Evolutionary conservation across 1,284 basidiomycete genomes (phyloP), one percentile per base, ranked within the genome.

Genomic region (Waitea zeae): DNA sequence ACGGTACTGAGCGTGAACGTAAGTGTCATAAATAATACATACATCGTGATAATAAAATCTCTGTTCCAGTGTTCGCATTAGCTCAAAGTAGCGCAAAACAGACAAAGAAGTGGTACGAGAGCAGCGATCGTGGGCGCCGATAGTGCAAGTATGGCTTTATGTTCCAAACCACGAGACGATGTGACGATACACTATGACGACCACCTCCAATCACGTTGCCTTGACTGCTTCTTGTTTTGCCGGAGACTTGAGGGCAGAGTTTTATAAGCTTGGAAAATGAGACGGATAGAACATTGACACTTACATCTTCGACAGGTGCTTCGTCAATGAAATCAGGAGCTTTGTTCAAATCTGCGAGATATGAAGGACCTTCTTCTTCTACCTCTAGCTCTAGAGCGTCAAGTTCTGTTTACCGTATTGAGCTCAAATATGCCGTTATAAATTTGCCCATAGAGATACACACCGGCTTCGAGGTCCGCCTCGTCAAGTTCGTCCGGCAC

Each of bases 401-500:
- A 13, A 95, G 64, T 58, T 95, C 89, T 92, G 48, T 18, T 19
- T 31, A 15, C 7, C 14, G 26, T 30, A 7, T 7, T 30, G 11
- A 30, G 29, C 15, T 47, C n/a, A 44, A 34, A 28, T 18, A 36
- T 22, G 13, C 20, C 15, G 18, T 7, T 12, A 17, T 20, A 27
- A 18, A 30, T 12, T 3, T 33, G 12, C 32, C n/a, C 24, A 14
- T 19, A 18, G 32, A 39, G 32, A 17, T 36, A 52, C 73, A 32
- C 47, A 81, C 93, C 93, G 34, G 95, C 95, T 66, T 96, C 81
- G 3, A 99, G 65, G 53, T 98, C 95, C 11, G 82, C 87, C 54
- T 99, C 93, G 59, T 99, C 95, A 31, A 99, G 66, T 53, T 98
- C 95, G 45, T 99, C 95, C 12, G 93, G 93, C 0, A 98, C 87